Base-by-base conservation (phyloP, 2,329 filamentous ascomycete genomes). In the Aspergillus aculeatus region DNA sequence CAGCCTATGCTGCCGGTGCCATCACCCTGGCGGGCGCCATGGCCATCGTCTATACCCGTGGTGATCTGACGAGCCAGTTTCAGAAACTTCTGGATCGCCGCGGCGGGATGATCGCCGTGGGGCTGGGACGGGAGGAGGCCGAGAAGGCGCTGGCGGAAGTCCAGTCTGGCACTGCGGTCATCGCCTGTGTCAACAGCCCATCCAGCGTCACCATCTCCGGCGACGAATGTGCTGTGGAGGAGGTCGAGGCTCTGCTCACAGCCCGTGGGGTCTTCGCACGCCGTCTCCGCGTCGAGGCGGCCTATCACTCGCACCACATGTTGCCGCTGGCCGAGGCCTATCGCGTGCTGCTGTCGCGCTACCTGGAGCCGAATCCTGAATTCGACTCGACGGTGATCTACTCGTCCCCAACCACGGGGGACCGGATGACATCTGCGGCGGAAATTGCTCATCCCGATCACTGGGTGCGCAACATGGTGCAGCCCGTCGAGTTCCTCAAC, bases 1-100 rank as follows among this genome's bases (percentile, higher is more conserved):
- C 81, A 3, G 81, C 81, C 0, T 83, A 79, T 58, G 78, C 81
- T 1, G 69, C 78, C 3, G 76, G 73, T 1, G 24, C 60, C 3
- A 14, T 76, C 1, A 57, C 56, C 16, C 16, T 38, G 5, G 29
- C 52, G 24, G 47, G 57, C 19, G 64, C 61, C 2, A 48, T 66
- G 10, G 50, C 16, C 0, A 32, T 54, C 0, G 64, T 62, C 0
- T 68, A 62, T 49, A 61, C 60, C 35, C 57, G 67, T 1, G 64
- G 64, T 52, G 32, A 48, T 14, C 24, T 54, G 23, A 50, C 49
- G 7, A 44, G 31, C 9, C 19, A 47, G 14, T 21, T 12, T 19
- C 21, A 24, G 1, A 23, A 14, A 23, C 4, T 16, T 2, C 14
- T 21, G 9, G 21, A 41, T 29, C 6, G 16, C 1, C 29, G 31